Evolutionary conservation across 2,329 filamentous ascomycete genomes (phyloP).

Genomic region (Cordyceps javanica): DNA sequence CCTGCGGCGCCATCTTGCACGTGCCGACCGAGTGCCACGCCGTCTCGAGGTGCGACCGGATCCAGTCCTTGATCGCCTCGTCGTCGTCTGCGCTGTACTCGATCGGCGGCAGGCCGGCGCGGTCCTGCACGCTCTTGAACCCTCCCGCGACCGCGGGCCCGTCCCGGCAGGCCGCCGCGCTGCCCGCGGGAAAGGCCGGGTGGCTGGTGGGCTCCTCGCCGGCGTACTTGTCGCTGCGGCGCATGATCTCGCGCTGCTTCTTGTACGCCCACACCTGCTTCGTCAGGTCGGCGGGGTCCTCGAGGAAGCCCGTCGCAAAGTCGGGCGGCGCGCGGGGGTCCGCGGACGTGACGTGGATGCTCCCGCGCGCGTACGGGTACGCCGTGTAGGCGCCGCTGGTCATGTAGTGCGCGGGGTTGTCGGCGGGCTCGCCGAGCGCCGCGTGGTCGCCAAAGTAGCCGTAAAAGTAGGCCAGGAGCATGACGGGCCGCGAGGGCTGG

Average conservation of each 20-base stretch:
- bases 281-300: slow-evolving; percentile 42
- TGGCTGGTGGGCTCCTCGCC: slow-evolving; percentile 36
- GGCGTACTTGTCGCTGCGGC: slow-evolving; percentile 46
- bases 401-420: slow-evolving; percentile 39
- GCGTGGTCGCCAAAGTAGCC: slow-evolving; percentile 24
- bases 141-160: slow-evolving; percentile 32
- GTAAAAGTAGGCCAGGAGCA: slow-evolving; percentile 18
- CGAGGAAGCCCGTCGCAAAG: slow-evolving; percentile 48
- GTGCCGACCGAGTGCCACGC: slow-evolving; percentile 39
- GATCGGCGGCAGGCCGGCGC: slow-evolving; percentile 30
- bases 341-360: slow-evolving; percentile 45
- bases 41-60: slow-evolving; percentile 31
- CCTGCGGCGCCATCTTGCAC: slow-evolving; percentile 34
- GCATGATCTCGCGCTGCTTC: slow-evolving; percentile 51
- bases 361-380: slow-evolving; percentile 55
- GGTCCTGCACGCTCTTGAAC: slow-evolving; percentile 29
- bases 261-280: slow-evolving; percentile 60
- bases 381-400: slow-evolving; percentile 45
- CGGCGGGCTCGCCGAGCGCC: slow-evolving; percentile 23
- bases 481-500: slow-evolving; percentile 20
- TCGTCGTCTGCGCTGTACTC: slow-evolving; percentile 42
- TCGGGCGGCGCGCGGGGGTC: slow-evolving; percentile 30
- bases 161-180: slow-evolving; percentile 37
- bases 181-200: slow-evolving; percentile 35
- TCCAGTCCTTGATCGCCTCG: slow-evolving; percentile 35